These are phyloP conservation scores for Neurospora tetraspora DNA, from an alignment of 495 filamentous ascomycete species.

Conservation along the genomic window DNA sequence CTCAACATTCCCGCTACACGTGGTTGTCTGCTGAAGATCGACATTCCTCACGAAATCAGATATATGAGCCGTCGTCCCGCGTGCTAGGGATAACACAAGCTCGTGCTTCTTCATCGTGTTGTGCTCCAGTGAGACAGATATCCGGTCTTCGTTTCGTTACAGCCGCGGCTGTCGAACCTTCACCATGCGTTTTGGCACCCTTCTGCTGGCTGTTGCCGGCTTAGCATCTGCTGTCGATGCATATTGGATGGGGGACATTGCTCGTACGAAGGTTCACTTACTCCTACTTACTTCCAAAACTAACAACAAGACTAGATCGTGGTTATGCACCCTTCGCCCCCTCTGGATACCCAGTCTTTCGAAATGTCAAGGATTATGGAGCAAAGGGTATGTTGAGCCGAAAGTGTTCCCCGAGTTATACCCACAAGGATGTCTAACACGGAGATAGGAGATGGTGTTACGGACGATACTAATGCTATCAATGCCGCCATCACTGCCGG, in stretches of 20 bases:
- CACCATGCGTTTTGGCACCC: slow-evolving; percentile 29
- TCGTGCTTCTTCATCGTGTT: slow-evolving; percentile 5
- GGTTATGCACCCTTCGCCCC: slow-evolving; percentile 37
- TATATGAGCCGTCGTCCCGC: not conserved
- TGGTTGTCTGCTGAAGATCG: not conserved
- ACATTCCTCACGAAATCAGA: not conserved
- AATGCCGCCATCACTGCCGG: slow-evolving; percentile 70
- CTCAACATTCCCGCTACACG: not conserved
- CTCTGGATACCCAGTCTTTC: slow-evolving; percentile 42
- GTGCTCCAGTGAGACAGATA: not conserved
- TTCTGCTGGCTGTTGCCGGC: slow-evolving; percentile 29
- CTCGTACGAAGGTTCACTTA: slow-evolving; percentile 20
- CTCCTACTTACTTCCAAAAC: not conserved
- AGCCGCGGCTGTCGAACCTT: not conserved
- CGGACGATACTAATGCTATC: slow-evolving; percentile 80
- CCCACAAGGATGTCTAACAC: not conserved
- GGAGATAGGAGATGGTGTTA: slow-evolving; percentile 34
- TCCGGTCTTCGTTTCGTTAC: not conserved
- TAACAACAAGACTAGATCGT: slow-evolving; percentile 23
- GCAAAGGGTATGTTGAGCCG: slow-evolving; percentile 38
- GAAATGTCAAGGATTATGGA: slow-evolving; percentile 52
- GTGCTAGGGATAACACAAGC: not conserved
- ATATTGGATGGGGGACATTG: slow-evolving; percentile 35
- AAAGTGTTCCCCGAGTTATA: not conserved
- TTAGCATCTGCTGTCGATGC: slow-evolving; percentile 28